Evolutionary conservation across 805 yeast genomes (phyloP), one percentile per base, ranked within the genome.

Genomic region (Candida sanyiensis): DNA sequence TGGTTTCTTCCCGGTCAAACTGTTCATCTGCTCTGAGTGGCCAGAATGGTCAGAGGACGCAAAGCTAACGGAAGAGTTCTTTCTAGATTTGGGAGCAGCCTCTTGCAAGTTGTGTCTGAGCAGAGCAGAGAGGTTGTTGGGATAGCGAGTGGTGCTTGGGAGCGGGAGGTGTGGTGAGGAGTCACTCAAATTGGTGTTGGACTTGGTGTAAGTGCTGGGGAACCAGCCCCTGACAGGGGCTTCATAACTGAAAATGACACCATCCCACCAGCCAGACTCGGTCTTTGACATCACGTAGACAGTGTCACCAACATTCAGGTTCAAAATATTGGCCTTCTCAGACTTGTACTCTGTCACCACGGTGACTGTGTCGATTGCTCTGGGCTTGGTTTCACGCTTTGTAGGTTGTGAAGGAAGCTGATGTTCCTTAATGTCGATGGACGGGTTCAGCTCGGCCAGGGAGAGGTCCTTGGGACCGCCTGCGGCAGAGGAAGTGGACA

Each of bases 241-340:
- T 5, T 54, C 58, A 8, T 47, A 45, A 42, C 50, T 39, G 42
- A 50, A 35, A 26, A 65, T 47, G 13, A 81, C 67, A 9, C 96
- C 95, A 57, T 87, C 95, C 93, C 94, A 85, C 96, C 95, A 87
- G 3, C 87, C 84, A 3, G 76, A 57, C 28, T 71, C 73, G 12
- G 75, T 66, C 44, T 81, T 82, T 12, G 70, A 56, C n/a, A 84
- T 54, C 11, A 87, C 93, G 48, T 80, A 73, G 1, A 87, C 63
- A 3, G 82, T 69, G 46, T 83, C 94, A 15, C 88, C 90, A n/a
- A 71, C 62, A 38, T 59, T 61, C 16, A 83, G 59, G 17, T 72
- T 70, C 28, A 82, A 60, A 32, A 75, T 70, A 29, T 72, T 69
- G 1, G 75, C 64, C 39, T 68, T 70, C 3, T 73, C 73, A 5